Evolutionary conservation across 2,329 filamentous ascomycete genomes (phyloP).

Genomic region (Aspergillus transmontanensis): DNA sequence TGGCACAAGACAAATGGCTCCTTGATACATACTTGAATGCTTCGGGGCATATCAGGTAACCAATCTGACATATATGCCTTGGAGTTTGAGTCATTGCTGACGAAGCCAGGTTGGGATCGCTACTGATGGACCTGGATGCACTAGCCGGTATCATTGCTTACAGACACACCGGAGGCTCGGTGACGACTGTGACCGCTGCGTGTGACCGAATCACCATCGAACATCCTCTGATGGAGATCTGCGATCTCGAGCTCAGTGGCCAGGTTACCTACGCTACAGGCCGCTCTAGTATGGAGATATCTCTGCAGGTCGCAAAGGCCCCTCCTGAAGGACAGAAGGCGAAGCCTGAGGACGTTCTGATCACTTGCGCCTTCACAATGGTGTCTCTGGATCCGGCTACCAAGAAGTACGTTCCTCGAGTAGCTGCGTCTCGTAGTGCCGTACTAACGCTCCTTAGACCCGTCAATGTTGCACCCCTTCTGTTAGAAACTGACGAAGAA

Average conservation of each 20-base stretch:
- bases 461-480: conserved; percentile 62
- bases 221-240: conserved; percentile 73
- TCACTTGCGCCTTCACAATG: conserved; percentile 78
- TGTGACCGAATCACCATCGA: conserved; percentile 68
- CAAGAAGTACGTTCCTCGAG: conserved; percentile 53
- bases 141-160: conserved; percentile 76
- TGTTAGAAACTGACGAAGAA: conserved; percentile 67
- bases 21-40: conserved; percentile 78
- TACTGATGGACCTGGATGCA: conserved; percentile 81
- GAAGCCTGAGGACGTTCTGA: conserved; percentile 63
- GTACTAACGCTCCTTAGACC: conserved; percentile 46
- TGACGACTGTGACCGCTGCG: conserved; percentile 65
- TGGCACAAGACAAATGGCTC: conserved; percentile 75
- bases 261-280: conserved; percentile 73
- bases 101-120: conserved; percentile 60
- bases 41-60: conserved; percentile 69
- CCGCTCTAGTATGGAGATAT: conserved; percentile 72
- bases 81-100: conserved; percentile 4
- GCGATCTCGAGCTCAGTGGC: conserved; percentile 73
- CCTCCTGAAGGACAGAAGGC: conserved; percentile 58
- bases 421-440: background rate
- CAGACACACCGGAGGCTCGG: conserved; percentile 67
- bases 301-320: conserved; percentile 71
- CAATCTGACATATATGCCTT: background rate
- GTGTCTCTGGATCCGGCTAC: conserved; percentile 70